phyloP scores from a whole-genome alignment of 495 filamentous ascomycete genomes.

The Penicillium malachiteum region DNA sequence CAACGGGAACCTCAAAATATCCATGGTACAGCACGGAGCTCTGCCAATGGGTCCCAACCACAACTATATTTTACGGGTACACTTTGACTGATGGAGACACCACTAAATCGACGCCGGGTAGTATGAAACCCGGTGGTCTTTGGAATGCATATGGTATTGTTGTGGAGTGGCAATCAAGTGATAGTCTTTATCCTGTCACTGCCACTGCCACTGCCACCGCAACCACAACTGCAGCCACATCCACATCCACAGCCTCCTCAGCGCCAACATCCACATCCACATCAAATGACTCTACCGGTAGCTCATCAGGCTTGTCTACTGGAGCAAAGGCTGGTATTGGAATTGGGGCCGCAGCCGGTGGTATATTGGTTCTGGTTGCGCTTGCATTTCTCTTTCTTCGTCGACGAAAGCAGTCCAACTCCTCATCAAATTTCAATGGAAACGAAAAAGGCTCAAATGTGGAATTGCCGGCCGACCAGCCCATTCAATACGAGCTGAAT shows the following conservation, averaged over 20 bases:
- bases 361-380: neutral
- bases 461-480: no score
- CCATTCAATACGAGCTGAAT: no score
- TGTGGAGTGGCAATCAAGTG: constrained; percentile 4
- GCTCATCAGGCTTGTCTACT: no score
- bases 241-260: neutral
- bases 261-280: neutral
- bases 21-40: neutral
- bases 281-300: no score
- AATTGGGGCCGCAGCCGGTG: constrained; percentile 3
- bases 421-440: no score
- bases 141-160: constrained; percentile 2
- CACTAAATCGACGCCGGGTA: neutral
- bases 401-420: neutral
- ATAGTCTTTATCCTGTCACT: neutral
- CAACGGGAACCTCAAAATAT: neutral
- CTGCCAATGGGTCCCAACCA: neutral
- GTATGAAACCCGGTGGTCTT: neutral
- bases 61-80: neutral
- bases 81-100: neutral
- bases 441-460: no score
- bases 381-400: constrained; percentile 1
- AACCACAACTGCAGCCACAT: neutral
- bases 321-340: constrained; percentile 1
- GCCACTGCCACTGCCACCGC: neutral